Conservation (phyloP, 371 early-diverging fungal genomes). For the Blastocladiella emersonii region DNA sequence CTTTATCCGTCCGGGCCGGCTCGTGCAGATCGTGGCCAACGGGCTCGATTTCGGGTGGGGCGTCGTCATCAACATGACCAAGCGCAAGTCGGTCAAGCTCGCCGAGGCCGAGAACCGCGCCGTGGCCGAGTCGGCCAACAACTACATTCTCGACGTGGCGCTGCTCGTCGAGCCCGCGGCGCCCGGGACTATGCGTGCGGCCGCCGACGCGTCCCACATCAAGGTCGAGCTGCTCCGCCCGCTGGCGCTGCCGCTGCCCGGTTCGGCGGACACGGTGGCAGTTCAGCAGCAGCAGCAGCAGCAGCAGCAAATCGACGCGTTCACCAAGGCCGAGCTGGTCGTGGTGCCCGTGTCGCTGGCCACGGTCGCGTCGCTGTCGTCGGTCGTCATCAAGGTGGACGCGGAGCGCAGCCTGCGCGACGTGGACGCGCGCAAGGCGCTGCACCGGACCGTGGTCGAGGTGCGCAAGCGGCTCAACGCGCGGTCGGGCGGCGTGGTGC, state of each 20-base stretch:
- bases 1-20: conserved; percentile 77
- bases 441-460: not conserved
- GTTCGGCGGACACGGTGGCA: too few species aligned
- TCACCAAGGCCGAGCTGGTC: not conserved
- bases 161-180: conserved; percentile 51
- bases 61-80: conserved; percentile 50
- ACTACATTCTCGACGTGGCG: conserved; percentile 69
- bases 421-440: not conserved
- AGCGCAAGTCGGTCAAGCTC: conserved; percentile 12
- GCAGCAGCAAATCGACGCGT: not conserved
- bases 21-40: conserved; percentile 50
- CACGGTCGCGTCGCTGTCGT: not conserved
- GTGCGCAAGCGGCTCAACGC: not conserved
- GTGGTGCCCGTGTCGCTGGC: not conserved
- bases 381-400: not conserved
- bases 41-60: conserved; percentile 90
- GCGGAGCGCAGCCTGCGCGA: too few species aligned
- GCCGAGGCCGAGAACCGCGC: conserved; percentile 11
- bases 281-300: not conserved
- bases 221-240: too few species aligned
- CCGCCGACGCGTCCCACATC: not conserved
- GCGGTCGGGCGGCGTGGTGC: conserved; percentile 20
- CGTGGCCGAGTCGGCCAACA: conserved; percentile 12
- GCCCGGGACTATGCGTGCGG: too few species aligned
- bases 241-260: too few species aligned